phyloP scores from a whole-genome alignment of 1,284 basidiomycete genomes.

The Microbotryomycetes sp. region DNA sequence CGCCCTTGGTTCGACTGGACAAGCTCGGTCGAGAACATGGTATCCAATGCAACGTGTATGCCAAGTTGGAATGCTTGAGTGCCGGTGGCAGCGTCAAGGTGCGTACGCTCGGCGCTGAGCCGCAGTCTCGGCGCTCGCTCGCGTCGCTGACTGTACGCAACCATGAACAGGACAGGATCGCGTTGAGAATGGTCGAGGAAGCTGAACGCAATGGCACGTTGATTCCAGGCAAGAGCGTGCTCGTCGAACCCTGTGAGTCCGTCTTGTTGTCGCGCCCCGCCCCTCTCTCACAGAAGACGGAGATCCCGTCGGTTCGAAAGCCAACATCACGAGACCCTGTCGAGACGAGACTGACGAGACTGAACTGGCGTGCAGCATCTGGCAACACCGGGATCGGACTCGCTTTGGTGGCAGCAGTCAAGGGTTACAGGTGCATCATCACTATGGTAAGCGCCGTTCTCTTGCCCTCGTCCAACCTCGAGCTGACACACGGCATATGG shows the following conservation, averaged over 20 bases:
- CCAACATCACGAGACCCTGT: not conserved
- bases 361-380: constrained; percentile 14
- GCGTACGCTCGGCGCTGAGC: constrained; percentile 42
- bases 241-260: constrained; percentile 71
- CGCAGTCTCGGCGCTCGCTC: not conserved
- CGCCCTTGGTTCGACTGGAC: constrained; percentile 81
- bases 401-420: constrained; percentile 83
- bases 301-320: not conserved
- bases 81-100: constrained; percentile 94
- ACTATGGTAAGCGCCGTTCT: constrained; percentile 50
- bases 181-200: constrained; percentile 78
- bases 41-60: constrained; percentile 83
- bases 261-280: not conserved
- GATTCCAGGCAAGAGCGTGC: constrained; percentile 78
- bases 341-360: not conserved
- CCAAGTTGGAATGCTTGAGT: constrained; percentile 84
- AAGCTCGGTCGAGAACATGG: constrained; percentile 67
- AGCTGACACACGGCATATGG: not conserved
- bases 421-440: constrained; percentile 75
- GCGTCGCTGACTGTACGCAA: not conserved
- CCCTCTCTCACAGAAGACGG: not conserved
- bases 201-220: constrained; percentile 83
- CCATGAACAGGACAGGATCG: constrained; percentile 47
- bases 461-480: not conserved
- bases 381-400: constrained; percentile 69